Evolutionary conservation across 1,139 yeast species (phyloP).

Genomic region (Sugiyamaella paludigena): DNA sequence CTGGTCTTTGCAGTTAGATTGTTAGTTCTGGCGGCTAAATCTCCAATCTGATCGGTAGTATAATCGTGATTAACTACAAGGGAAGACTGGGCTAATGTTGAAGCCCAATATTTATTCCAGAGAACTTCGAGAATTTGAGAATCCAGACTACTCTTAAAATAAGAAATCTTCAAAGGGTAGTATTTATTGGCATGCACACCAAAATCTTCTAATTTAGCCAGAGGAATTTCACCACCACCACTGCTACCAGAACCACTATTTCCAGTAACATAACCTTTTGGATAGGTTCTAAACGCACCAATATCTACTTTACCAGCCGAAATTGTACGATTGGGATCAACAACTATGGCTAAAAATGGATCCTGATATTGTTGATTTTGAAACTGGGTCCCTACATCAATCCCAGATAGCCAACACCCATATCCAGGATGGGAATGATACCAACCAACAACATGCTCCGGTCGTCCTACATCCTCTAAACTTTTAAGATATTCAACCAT

Average conservation of each 20-base stretch:
- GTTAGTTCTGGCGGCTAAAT: slow-evolving; percentile 27
- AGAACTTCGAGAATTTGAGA: slow-evolving; percentile 45
- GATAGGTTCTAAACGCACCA: slow-evolving; percentile 87
- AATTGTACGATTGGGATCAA: slow-evolving; percentile 75
- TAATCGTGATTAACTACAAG: slow-evolving; percentile 33
- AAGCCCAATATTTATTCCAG: slow-evolving; percentile 54
- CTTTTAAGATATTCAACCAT: slow-evolving; percentile 80
- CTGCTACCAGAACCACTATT: slow-evolving; percentile 3
- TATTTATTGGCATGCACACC: slow-evolving; percentile 71
- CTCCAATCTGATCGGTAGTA: slow-evolving; percentile 38
- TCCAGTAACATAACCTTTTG: slow-evolving; percentile 42
- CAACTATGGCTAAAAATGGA: slow-evolving; percentile 84
- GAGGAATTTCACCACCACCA: slow-evolving; percentile 40
- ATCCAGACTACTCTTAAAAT: slow-evolving; percentile 61
- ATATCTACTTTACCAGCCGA: slow-evolving; percentile 71
- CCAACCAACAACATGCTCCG: slow-evolving; percentile 71
- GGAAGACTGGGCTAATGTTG: slow-evolving; percentile 37
- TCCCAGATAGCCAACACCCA: slow-evolving; percentile 91
- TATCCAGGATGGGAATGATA: slow-evolving; percentile 97
- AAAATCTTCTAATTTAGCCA: slow-evolving; percentile 54
- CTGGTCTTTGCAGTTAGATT: slow-evolving; percentile 9
- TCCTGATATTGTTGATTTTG: slow-evolving; percentile 87
- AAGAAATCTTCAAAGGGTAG: slow-evolving; percentile 64
- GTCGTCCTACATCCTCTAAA: slow-evolving; percentile 52
- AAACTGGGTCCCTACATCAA: slow-evolving; percentile 82